Base-by-base conservation (phyloP, 495 filamentous ascomycete species). In the Corynascus novoguineensis region DNA sequence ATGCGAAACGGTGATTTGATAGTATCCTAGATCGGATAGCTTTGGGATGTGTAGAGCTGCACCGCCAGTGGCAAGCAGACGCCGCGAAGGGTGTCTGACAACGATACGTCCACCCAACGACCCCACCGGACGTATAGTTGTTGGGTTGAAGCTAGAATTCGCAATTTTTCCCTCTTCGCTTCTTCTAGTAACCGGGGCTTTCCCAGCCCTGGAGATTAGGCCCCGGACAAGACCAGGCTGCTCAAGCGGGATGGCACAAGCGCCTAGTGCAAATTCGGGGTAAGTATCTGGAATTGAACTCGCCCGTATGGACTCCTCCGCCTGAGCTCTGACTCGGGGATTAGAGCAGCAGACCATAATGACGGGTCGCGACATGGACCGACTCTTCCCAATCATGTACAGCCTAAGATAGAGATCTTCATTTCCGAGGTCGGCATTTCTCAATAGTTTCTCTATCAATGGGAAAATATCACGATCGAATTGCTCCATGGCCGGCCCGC, bases 321-420 rank as follows among this genome's bases (percentile, higher is more conserved):
- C 45, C 17, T 50, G 34, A 5, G 47, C 24, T 42, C 54, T 48
- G 28, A 54, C 50, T 5, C 22, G 24, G 0, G 29, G 10, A n/a
- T 61, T 53, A 15, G 61, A 49, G 37, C 61, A 64, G 42, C 61
- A 64, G 21, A 64, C 34, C 54, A 64, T 58, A 24, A 64, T 55
- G 40, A 64, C 35, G n/a, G 62, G 59, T 19, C 56, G 50, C 15
- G 61, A 52, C 42, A 10, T 42, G 10, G 42, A 60, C 10, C 1
- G 35, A 4, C 12, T 38, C 15, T 17, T 38, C 35, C 35, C 35
- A 7, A 38, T 38, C 35, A 38, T 38, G 35, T 38, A 38, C 6
- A 38, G 15, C 35, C 35, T 14, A 12, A 38, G 15, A 15, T 38
- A 38, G 19, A 38, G n/a, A 15, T 38, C 35, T 3, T 14, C 35